phyloP scores from a whole-genome alignment of 371 early-diverging fungal genomes.

The Mucor racemosus region DNA sequence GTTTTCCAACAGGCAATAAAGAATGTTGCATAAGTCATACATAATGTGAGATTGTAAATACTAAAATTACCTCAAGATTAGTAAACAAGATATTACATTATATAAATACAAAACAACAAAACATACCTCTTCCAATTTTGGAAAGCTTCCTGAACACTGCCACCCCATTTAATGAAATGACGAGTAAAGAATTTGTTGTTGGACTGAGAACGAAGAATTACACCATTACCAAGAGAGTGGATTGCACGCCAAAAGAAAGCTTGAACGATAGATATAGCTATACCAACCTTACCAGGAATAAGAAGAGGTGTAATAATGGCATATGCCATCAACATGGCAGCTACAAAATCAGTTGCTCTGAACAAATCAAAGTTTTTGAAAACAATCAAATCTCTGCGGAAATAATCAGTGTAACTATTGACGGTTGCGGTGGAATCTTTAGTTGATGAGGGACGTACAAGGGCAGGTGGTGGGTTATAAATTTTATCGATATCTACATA shows the following conservation, averaged over 20 bases:
- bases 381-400: slow-evolving; percentile 85
- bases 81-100: not conserved
- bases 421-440: not conserved
- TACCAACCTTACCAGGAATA: slow-evolving; percentile 48
- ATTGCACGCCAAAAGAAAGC: slow-evolving; percentile 87
- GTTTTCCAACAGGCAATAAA: slow-evolving; percentile 73
- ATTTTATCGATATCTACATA: slow-evolving; percentile 86
- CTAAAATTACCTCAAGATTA: slow-evolving; percentile 33
- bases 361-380: slow-evolving; percentile 90
- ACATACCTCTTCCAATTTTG: slow-evolving; percentile 86
- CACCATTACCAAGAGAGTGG: slow-evolving; percentile 82
- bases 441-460: slow-evolving; percentile 11
- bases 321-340: slow-evolving; percentile 75
- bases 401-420: slow-evolving; percentile 56
- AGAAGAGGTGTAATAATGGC: slow-evolving; percentile 72
- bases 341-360: slow-evolving; percentile 82
- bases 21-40: slow-evolving; percentile 89
- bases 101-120: not conserved
- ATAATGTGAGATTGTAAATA: slow-evolving; percentile 86
- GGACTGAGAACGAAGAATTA: slow-evolving; percentile 79
- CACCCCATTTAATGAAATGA: slow-evolving; percentile 93
- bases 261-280: slow-evolving; percentile 61
- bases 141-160: slow-evolving; percentile 85
- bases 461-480: slow-evolving; percentile 68
- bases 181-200: slow-evolving; percentile 81